Evolutionary conservation across 1,139 yeast species (phyloP).

Genomic region (Diutina scorzettiae): DNA sequence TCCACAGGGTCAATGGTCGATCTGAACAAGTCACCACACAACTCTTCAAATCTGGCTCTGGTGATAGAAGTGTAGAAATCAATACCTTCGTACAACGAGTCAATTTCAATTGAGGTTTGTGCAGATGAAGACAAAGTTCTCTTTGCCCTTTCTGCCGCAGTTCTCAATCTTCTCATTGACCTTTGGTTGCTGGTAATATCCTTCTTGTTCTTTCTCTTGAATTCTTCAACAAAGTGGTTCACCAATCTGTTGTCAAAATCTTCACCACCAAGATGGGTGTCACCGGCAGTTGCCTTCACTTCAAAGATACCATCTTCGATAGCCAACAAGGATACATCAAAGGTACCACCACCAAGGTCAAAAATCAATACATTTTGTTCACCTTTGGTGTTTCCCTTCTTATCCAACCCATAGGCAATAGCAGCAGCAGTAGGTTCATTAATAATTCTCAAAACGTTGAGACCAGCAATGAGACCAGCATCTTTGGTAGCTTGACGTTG

Average conservation of each 20-base stretch:
- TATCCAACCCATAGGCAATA: conserved; percentile 96
- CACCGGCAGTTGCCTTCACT: conserved; percentile 99
- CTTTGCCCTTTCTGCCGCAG: conserved; percentile 5
- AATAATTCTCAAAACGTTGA: conserved; percentile 90
- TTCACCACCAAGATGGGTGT: conserved; percentile 99
- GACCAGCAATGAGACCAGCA: conserved; percentile 96
- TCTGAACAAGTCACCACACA: conserved; percentile 77
- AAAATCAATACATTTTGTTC: conserved; percentile 87
- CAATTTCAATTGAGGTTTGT: conserved; percentile 2
- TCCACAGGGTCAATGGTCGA: conserved; percentile 89
- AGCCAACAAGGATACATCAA: conserved; percentile 93
- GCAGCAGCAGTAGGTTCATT: conserved; percentile 99
- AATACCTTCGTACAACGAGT: conserved; percentile 51
- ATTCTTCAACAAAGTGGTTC: conserved; percentile 67
- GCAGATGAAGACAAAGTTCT: conserved; percentile 2
- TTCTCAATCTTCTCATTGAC: conserved; percentile 14
- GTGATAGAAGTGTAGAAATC: conserved; percentile 71
- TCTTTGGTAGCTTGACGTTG: conserved; percentile 98
- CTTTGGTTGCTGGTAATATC: conserved; percentile 74
- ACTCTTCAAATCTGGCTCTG: conserved; percentile 94
- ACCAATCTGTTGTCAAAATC: conserved; percentile 69
- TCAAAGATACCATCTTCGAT: conserved; percentile 99
- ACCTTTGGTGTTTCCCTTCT: conserved; percentile 68
- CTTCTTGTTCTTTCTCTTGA: conserved; percentile 88
- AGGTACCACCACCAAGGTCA: conserved; percentile 98